Evolutionary conservation across 441 rosid species (phyloP).

Genomic region (Gossypium schwendimanii): DNA sequence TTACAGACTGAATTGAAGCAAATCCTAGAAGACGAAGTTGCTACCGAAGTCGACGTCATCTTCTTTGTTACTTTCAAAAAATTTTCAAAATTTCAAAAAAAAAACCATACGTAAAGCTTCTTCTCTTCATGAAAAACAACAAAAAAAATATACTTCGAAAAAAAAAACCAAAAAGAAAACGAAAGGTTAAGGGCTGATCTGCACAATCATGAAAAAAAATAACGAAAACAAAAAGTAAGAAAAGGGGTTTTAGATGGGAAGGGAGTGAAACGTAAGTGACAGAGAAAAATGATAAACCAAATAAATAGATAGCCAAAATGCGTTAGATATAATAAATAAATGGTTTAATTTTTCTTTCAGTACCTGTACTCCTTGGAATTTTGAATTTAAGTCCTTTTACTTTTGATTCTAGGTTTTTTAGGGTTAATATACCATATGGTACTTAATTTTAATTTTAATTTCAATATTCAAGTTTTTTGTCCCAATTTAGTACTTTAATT

Average conservation of each 20-base stretch:
- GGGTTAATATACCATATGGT: too few species aligned
- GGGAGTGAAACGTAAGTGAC: background rate
- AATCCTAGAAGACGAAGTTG: constrained; percentile 33
- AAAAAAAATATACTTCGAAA: background rate
- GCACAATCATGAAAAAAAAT: background rate
- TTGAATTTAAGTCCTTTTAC: too few species aligned
- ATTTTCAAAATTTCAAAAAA: background rate
- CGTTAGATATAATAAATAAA: background rate
- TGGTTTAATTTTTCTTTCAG: background rate
- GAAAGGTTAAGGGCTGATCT: constrained; percentile 10
- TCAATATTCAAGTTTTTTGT: too few species aligned
- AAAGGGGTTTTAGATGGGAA: constrained; percentile 8
- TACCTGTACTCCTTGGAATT: too few species aligned
- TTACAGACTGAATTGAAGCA: constrained; percentile 76
- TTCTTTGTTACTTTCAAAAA: background rate
- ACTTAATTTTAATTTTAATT: too few species aligned
- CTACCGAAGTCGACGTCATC: constrained; percentile 16
- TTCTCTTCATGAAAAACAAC: background rate
- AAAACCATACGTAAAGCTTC: constrained; percentile 10
- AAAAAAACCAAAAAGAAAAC: background rate
- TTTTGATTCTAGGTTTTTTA: too few species aligned
- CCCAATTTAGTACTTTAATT: too few species aligned
- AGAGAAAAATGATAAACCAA: background rate
- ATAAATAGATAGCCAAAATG: background rate
- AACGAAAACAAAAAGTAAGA: background rate